Percentiles rank a stretch among this genome's conserved stretches.
These are phyloP conservation scores for Rubia yunnanensis DNA, from an alignment of 257 asterid genomes.

Conservation along the genomic window DNA sequence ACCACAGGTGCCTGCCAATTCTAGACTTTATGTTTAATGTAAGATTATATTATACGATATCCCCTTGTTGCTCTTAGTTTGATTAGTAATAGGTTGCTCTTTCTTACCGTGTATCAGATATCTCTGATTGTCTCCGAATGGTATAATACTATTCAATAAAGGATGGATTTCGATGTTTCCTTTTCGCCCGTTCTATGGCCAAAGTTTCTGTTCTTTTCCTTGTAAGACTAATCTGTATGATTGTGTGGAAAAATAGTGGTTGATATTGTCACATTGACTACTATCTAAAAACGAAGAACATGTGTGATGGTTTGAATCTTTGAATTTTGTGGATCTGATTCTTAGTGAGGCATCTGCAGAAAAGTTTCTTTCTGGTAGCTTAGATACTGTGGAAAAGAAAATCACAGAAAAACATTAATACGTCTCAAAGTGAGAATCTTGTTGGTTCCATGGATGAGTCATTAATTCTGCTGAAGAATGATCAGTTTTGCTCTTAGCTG, in stretches of 20 bases:
- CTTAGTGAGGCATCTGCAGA: neutral
- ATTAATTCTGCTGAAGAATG: neutral
- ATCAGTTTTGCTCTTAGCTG: neutral
- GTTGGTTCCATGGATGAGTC: neutral
- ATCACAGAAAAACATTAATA: neutral
- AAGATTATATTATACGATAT: neutral
- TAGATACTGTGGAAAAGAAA: neutral
- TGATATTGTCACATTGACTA: neutral
- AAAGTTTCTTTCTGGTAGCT: neutral
- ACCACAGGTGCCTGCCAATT: neutral
- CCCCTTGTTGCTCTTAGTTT: constrained; percentile 1
- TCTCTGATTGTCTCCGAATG: neutral
- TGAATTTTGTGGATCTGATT: neutral
- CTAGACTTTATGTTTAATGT: neutral
- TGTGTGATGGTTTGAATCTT: neutral
- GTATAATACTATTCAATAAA: neutral
- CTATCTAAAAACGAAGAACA: neutral
- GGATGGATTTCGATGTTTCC: neutral
- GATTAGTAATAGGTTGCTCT: constrained; percentile 4
- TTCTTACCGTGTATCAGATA: constrained; percentile 9
- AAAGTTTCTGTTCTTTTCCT: neutral
- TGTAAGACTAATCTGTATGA: neutral
- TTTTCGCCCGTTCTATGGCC: neutral
- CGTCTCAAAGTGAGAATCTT: neutral
- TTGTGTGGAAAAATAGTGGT: neutral